Evolutionary conservation across 371 early-diverging fungal genomes (phyloP), one percentile per base, ranked within the genome.

Genomic region (Mucor indicus): DNA sequence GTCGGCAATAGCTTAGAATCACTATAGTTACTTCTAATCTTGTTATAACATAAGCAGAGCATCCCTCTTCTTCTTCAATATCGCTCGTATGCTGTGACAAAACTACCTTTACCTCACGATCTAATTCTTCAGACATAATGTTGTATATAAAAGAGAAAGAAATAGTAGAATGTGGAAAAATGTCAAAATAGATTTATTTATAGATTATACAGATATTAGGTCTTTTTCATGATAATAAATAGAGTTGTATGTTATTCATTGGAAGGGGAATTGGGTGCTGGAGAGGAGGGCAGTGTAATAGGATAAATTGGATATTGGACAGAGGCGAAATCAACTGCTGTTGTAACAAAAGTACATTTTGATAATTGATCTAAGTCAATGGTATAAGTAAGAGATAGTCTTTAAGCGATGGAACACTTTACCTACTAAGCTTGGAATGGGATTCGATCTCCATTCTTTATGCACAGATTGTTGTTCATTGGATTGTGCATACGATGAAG

Each of bases 261-360:
- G 20, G 15, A 8, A 24, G 25, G 27, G 25, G 41, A 15, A 11
- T 32, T 48, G 15, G 40, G 21, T 22, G 55, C 17, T 41, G 48
- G 17, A 31, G 60, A 40, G 11, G n/a, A n/a, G n/a, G n/a, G n/a
- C n/a, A n/a, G n/a, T n/a, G n/a, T n/a, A n/a, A 64, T 55, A 6
- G 64, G 64, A 38, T 64, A 64, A 29, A 64, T 64, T 21, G 64
- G 64, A 29, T 59, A 64, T 15, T 51, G 57, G 25, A 51, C 51
- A 27, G 52, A 27, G n/a, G 55, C 44, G 22, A 59, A 64, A 32
- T 58, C 55, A 55, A 55, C 55, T 5, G 50, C 54, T 24, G 59
- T 55, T 23, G 52, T 38, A 11, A 51, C 59, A 52, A 64, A 64
- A 6, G 64, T 64, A 15, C 59, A 48, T 33, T 55, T 58, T 22